Evolutionary conservation across 352 stramenopile species (phyloP).

Genomic region (Phytophthora rubi): DNA sequence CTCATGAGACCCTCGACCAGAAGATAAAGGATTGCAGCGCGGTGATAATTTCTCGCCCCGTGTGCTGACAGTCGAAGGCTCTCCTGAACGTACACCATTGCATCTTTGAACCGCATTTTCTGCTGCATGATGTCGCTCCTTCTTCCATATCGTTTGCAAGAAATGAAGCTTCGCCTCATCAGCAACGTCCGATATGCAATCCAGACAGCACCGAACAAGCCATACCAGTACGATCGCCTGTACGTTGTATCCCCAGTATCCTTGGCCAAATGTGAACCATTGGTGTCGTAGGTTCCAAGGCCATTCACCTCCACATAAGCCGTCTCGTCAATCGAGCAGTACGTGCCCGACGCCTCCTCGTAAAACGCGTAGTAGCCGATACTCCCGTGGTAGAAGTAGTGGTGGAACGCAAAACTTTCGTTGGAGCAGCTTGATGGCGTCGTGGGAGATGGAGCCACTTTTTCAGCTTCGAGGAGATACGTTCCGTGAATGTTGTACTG

Average conservation of each 20-base stretch:
- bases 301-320: conserved; percentile 11
- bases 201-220: conserved; percentile 20
- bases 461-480: not conserved
- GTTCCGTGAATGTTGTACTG: conserved; percentile 25
- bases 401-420: conserved; percentile 7
- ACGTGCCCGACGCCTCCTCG: conserved; percentile 17
- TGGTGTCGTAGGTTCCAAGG: conserved; percentile 14
- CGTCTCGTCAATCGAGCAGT: conserved; percentile 8
- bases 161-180: conserved; percentile 16
- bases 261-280: conserved; percentile 5
- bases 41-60: conserved; percentile 27
- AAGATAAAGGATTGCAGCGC: conserved; percentile 23
- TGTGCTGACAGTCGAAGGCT: conserved; percentile 18
- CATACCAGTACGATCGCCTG: conserved; percentile 21
- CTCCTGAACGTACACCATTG: conserved; percentile 26
- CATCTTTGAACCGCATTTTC: conserved; percentile 6
- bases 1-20: conserved; percentile 31
- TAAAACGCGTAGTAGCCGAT: conserved; percentile 23
- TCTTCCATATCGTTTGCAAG: conserved; percentile 12
- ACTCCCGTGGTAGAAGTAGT: conserved; percentile 28
- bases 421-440: conserved; percentile 8
- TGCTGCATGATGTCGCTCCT: conserved; percentile 19
- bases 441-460: not conserved
- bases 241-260: conserved; percentile 7
- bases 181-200: conserved; percentile 15